Base-by-base conservation (phyloP, 306 rosid species). In the Echinosophora koreensis region DNA sequence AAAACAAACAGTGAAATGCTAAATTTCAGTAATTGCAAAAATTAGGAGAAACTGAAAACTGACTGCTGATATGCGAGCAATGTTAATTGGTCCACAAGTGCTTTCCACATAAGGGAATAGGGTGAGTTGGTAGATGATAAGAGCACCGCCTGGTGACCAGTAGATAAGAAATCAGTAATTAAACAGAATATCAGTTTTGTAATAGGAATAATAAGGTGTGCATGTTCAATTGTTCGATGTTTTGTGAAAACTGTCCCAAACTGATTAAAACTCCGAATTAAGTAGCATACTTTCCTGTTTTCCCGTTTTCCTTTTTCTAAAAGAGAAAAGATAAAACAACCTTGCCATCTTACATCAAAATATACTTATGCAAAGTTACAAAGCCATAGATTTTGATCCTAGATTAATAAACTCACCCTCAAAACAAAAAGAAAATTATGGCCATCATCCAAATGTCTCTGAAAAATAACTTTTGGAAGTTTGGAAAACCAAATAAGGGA, bases 11-110 rank as follows among this genome's bases (percentile, higher is more conserved):
- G 9, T 56, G 63, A 78, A 50, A 74, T 22, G 63, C 4, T 8
- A 22, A 78, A 55, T 49, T 71, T 49, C 14, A 60, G 13, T 5
- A 56, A 22, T 27, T 17, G 8, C 6, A 37, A 50, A 18, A 66
- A 37, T 47, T 7, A 55, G 70, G 39, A 84, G 58, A 22, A 22
- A 22, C 22, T 22, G 22, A 77, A 64, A 79, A 62, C 89, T 82
- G 60, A 94, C 98, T 79, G 85, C 96, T 14, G 84, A 30, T 15
- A 87, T 54, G 30, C 89, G 87, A 42, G 84, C 61, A 69, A 86
- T 47, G 64, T 4, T 58, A 47, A 86, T 3, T 65, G 93, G 83
- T 66, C 98, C 98, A 72, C 71, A 52, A 76, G 72, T 17, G 70
- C 30, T 89, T 79, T 82, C 90, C 76, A 90, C 65, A n/a, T 3